Evolutionary conservation across 768 basidiomycete genomes (phyloP), one percentile per base, ranked within the genome.

Genomic region (Agrocybe praecox): DNA sequence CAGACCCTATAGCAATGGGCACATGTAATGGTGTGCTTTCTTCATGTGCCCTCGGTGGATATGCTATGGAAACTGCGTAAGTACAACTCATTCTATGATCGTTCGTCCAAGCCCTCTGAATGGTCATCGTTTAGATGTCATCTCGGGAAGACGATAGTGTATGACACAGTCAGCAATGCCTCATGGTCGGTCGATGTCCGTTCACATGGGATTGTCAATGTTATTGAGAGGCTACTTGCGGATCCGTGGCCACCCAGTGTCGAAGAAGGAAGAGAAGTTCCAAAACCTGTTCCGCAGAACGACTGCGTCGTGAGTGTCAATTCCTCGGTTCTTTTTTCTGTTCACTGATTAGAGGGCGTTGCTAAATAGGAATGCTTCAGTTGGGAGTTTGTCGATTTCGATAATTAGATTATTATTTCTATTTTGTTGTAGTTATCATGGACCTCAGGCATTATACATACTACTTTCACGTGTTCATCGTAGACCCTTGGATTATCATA

Each of bases 1-100:
- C 95, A 23, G 96, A 98, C 72, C 96, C 96, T 6, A 91, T 98
- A 49, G 85, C 96, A 18, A 93, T 93, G 87, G 91, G 91, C 33
- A 88, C 86, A 8, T 94, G 93, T 72, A 94, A 84, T 55, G 92
- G 92, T 14, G 76, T 90, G 1, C 65, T 91, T 0, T 94, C 90
- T 0, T 83, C 87, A 1, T 98, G 96, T 67, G 86, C 90, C 3
- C 72, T 93, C 10, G 92, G 81, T 19, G 96, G 96, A n/a, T 97
- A 91, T 66, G 96, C 93, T 2, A 80, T 95, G 80, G 93, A 94
- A 71, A 81, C 88, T 36, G 77, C 80, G 86, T 88, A 34, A 32
- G 80, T 72, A 21, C 19, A 19, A 14, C 14, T 44, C 22, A 21
- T 7, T 33, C 24, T 44, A 23, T 21, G 40, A 21, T 50, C n/a